Evolutionary conservation across 164 flowering plant genomes (phyloP).

Genomic region (Piper longum): DNA sequence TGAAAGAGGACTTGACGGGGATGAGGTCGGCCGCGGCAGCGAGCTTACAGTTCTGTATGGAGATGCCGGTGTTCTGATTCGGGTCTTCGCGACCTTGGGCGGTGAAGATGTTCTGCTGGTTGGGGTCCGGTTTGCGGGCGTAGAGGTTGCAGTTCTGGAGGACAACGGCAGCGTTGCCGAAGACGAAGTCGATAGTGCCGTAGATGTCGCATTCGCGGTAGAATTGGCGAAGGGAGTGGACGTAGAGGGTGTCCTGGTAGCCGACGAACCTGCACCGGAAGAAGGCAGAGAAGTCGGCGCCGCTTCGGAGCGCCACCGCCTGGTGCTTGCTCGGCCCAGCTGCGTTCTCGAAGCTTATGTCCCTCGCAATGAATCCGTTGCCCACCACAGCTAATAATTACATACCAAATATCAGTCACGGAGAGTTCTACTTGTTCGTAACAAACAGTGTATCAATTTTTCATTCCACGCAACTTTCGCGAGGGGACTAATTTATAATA

Average conservation of each 20-base stretch:
- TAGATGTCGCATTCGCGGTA: conserved; percentile 45
- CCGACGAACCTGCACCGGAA: conserved; percentile 45
- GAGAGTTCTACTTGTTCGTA: no score
- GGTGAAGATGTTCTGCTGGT: conserved; percentile 55
- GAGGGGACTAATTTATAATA: no score
- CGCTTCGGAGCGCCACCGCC: conserved; percentile 46
- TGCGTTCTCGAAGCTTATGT: conserved; percentile 40
- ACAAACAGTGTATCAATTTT: no score
- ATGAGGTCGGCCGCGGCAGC: conserved; percentile 50
- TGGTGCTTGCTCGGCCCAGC: conserved; percentile 59
- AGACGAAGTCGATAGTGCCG: conserved; percentile 58
- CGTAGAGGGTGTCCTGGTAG: conserved; percentile 41
- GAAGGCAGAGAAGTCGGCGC: conserved; percentile 43
- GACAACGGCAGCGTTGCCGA: conserved; percentile 51
- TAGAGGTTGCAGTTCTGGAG: conserved; percentile 36
- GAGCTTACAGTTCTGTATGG: conserved; percentile 44
- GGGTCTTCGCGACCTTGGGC: conserved; percentile 84
- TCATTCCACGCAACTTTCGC: no score
- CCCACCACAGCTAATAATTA: conserved; percentile 37
- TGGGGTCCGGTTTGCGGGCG: conserved; percentile 29
- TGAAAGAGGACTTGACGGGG: conserved; percentile 25
- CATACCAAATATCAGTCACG: no score
- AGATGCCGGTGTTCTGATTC: conserved; percentile 69
- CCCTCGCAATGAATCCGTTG: conserved; percentile 32
- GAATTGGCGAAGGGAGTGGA: conserved; percentile 28